Percentiles rank a stretch among this genome's conserved stretches.
Evolutionary conservation across 2,329 filamentous ascomycete genomes (phyloP).

Genomic region (Talaromyces rugulosus): DNA sequence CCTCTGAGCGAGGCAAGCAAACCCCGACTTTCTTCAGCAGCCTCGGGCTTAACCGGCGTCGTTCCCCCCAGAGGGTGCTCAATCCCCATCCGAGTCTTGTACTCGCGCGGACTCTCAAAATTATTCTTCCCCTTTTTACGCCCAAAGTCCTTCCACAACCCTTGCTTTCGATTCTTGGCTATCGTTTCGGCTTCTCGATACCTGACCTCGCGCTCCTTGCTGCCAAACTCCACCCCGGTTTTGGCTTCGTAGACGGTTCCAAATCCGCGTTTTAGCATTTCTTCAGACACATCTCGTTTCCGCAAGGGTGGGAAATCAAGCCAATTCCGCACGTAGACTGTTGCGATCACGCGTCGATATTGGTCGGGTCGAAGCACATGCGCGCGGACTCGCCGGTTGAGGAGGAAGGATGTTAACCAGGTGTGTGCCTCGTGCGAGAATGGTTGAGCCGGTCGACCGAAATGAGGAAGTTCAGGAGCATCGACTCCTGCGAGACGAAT

Average conservation of each 20-base stretch:
- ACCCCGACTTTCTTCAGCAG: background rate
- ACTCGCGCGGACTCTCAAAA: constrained; percentile 82
- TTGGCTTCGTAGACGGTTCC: constrained; percentile 95
- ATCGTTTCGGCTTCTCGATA: constrained; percentile 46
- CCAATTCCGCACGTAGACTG: constrained; percentile 66
- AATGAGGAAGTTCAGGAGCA: constrained; percentile 89
- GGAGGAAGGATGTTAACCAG: constrained; percentile 73
- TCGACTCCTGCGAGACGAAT: constrained; percentile 89
- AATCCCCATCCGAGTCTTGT: constrained; percentile 62
- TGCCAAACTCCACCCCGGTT: constrained; percentile 81
- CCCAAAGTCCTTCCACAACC: constrained; percentile 66
- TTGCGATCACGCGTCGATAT: constrained; percentile 85
- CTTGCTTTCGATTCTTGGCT: constrained; percentile 61
- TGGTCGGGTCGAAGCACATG: constrained; percentile 82
- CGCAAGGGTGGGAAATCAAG: constrained; percentile 44
- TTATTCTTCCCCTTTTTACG: constrained; percentile 48
- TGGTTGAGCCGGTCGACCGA: constrained; percentile 82
- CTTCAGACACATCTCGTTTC: constrained; percentile 75
- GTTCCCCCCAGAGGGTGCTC: background rate
- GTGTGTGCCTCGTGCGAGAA: constrained; percentile 73
- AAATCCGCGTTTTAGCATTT: constrained; percentile 80
- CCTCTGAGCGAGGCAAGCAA: background rate
- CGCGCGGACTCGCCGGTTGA: constrained; percentile 70
- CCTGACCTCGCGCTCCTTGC: constrained; percentile 49
- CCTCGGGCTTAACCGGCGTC: background rate